phyloP scores from a whole-genome alignment of 164 flowering plant species.

The Magnolia changhungtana region DNA sequence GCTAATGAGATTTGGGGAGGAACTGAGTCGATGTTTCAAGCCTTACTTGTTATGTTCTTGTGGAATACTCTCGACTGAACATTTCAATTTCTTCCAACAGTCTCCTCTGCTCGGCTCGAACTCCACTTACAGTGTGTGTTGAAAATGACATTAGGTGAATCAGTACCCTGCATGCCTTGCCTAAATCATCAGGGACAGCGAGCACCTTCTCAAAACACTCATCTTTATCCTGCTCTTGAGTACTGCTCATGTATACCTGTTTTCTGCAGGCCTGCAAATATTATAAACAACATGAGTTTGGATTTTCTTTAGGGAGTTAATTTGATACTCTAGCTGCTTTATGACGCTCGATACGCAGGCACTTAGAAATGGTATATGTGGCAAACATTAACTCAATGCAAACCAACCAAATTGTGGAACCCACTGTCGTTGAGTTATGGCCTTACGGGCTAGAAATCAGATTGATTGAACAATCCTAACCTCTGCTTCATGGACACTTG shows the following conservation, averaged over 20 bases:
- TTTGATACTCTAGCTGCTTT: too few species aligned
- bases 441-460: too few species aligned
- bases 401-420: too few species aligned
- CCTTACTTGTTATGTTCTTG: conserved; percentile 14
- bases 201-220: conserved; percentile 26
- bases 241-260: conserved; percentile 30
- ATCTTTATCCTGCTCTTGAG: conserved; percentile 23
- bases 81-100: conserved; percentile 63
- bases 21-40: neutral
- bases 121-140: conserved; percentile 14
- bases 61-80: conserved; percentile 36
- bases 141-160: conserved; percentile 36
- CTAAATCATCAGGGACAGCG: conserved; percentile 30
- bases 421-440: too few species aligned
- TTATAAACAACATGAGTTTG: neutral
- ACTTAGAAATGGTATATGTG: too few species aligned
- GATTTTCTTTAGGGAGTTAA: neutral
- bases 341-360: too few species aligned
- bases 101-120: conserved; percentile 17
- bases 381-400: too few species aligned
- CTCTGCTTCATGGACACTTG: too few species aligned
- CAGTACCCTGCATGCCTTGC: conserved; percentile 44
- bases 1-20: neutral
- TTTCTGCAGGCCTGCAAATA: conserved; percentile 67
- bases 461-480: too few species aligned